A percentile compares a stretch with the other conserved stretches of the same genome.
phyloP scores from a whole-genome alignment of 2,329 filamentous ascomycete genomes.

The Botrytis galanthina region DNA sequence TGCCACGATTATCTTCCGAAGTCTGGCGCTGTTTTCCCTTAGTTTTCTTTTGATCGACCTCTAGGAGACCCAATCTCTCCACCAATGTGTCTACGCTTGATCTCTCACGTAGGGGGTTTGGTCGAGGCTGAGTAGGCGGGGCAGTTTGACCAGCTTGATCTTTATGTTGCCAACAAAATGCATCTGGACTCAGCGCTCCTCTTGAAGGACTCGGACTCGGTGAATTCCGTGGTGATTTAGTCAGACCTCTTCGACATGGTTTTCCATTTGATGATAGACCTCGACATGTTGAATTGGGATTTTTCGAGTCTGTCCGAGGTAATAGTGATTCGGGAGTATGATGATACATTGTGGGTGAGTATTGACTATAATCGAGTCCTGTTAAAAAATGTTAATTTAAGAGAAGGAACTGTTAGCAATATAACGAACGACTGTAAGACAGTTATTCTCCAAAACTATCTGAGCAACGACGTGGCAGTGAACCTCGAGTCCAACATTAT shows the following conservation, averaged over 20 bases:
- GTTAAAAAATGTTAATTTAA: constrained; percentile 1
- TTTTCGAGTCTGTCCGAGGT: constrained; percentile 77
- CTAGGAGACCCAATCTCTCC: constrained; percentile 72
- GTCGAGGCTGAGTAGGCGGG: constrained; percentile 34
- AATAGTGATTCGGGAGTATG: constrained; percentile 80
- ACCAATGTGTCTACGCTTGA: constrained; percentile 86
- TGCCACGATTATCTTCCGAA: constrained; percentile 17
- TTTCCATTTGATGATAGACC: constrained; percentile 81
- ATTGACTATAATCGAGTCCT: constrained; percentile 5
- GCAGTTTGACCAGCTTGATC: constrained; percentile 59
- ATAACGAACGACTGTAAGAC: constrained; percentile 8
- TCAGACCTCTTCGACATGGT: constrained; percentile 74
- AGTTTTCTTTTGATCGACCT: constrained; percentile 45
- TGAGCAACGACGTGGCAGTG: constrained; percentile 21
- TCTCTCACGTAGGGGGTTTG: constrained; percentile 46
- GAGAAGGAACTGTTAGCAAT: constrained; percentile 5
- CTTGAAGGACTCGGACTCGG: constrained; percentile 32
- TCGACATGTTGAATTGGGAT: constrained; percentile 80
- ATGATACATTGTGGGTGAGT: constrained; percentile 50
- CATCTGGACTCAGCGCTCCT: constrained; percentile 34
- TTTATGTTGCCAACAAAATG: constrained; percentile 93
- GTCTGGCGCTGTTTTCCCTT: constrained; percentile 30
- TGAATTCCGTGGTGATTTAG: constrained; percentile 41
- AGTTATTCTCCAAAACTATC: background rate
- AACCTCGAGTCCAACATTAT: constrained; percentile 13